Conservation (phyloP, 2,329 filamentous ascomycete species). For the Diaporthe longicolla region DNA sequence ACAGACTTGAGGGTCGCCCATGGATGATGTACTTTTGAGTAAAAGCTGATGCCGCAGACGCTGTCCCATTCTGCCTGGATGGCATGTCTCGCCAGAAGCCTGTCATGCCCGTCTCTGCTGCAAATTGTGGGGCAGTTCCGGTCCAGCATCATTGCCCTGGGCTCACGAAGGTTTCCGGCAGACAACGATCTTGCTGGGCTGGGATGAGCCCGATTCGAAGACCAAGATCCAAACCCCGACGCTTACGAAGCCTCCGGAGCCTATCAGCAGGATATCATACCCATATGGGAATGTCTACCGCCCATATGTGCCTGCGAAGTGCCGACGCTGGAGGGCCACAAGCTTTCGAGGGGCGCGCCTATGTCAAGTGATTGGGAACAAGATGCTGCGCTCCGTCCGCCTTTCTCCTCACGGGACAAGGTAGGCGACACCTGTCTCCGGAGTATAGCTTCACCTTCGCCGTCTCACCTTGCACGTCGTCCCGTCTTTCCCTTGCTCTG, state of each 20-base stretch:
- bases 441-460: constrained; percentile 29
- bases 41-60: constrained; percentile 11
- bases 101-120: neutral
- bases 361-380: constrained; percentile 26
- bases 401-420: constrained; percentile 19
- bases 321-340: constrained; percentile 21
- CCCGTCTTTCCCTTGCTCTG: neutral
- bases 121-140: neutral
- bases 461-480: constrained; percentile 25
- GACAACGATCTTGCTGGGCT: constrained; percentile 5
- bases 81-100: constrained; percentile 1
- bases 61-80: constrained; percentile 8
- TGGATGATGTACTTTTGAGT: neutral
- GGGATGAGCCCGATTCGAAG: constrained; percentile 15
- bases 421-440: neutral
- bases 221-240: constrained; percentile 14
- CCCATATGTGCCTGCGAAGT: constrained; percentile 2
- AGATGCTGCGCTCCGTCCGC: constrained; percentile 10
- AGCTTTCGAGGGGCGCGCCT: constrained; percentile 16
- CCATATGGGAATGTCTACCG: neutral
- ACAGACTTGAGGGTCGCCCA: neutral
- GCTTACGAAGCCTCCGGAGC: constrained; percentile 15
- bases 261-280: constrained; percentile 13
- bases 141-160: neutral
- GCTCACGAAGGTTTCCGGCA: constrained; percentile 21